Percentiles rank a stretch among this genome's conserved stretches.
Evolutionary conservation across 2,329 filamentous ascomycete genomes (phyloP).

Genomic region (Pseudohalonectria lignicola): DNA sequence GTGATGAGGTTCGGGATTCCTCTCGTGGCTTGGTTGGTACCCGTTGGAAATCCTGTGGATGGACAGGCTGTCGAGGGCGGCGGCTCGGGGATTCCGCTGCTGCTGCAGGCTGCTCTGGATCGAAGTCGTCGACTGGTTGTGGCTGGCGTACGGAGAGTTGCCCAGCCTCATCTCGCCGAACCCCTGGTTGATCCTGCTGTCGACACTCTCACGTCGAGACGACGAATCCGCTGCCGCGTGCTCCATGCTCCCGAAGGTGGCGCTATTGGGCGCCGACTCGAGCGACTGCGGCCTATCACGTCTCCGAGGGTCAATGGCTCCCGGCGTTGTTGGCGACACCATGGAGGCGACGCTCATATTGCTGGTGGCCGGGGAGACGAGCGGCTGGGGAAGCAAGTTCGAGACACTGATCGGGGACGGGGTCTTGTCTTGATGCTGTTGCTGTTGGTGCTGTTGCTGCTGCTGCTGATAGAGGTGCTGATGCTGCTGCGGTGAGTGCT

Average conservation of each 20-base stretch:
- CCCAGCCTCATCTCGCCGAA: constrained; percentile 61
- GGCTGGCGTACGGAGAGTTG: constrained; percentile 62
- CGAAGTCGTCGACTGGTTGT: constrained; percentile 66
- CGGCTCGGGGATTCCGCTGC: constrained; percentile 46
- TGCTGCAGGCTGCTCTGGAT: constrained; percentile 61
- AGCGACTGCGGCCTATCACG: constrained; percentile 30
- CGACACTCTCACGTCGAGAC: constrained; percentile 65
- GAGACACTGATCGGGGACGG: constrained; percentile 44
- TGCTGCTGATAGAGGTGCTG: too few relatives aligned
- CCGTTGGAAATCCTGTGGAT: constrained; percentile 53
- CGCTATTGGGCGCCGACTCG: constrained; percentile 24
- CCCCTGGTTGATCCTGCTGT: constrained; percentile 64
- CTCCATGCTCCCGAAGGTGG: constrained; percentile 19
- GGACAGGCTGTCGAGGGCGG: constrained; percentile 37
- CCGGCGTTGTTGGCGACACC: constrained; percentile 47
- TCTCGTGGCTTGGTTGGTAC: constrained; percentile 49
- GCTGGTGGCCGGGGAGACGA: constrained; percentile 43
- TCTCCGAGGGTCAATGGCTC: constrained; percentile 28
- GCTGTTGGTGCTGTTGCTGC: too few relatives aligned
- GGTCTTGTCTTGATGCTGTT: constrained; percentile 54
- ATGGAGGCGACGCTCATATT: constrained; percentile 58
- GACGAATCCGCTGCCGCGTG: constrained; percentile 26
- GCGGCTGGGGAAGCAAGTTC: constrained; percentile 37
- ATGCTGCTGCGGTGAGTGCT: too few relatives aligned
- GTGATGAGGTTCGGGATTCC: constrained; percentile 47